Conservation (phyloP, 1,284 basidiomycete species). For the Puccinia triticina region DNA sequence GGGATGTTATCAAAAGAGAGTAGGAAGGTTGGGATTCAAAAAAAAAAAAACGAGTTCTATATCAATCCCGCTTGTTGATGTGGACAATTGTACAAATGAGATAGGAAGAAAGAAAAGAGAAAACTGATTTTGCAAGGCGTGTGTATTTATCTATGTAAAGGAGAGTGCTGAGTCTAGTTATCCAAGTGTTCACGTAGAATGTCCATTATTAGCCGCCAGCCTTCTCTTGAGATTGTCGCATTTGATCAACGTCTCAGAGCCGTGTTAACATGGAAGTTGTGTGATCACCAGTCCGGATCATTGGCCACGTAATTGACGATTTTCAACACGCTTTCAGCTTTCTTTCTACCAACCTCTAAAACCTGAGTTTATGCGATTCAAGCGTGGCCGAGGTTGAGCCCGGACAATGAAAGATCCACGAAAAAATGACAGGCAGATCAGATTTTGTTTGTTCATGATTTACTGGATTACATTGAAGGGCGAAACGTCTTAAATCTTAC, state of each 20-base stretch:
- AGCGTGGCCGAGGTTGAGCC: not conserved
- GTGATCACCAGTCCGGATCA: slow-evolving; percentile 32
- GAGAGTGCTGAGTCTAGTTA: no score
- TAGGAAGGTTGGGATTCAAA: no score
- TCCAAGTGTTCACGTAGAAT: not conserved
- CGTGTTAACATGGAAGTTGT: no score
- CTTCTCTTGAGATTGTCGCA: not conserved
- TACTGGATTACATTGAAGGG: not conserved
- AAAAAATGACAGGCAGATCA: not conserved
- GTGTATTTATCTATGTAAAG: no score
- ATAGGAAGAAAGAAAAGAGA: no score
- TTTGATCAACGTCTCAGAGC: not conserved
- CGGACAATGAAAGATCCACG: not conserved
- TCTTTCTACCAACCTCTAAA: slow-evolving; percentile 36
- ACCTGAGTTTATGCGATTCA: slow-evolving; percentile 11
- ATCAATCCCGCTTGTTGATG: no score
- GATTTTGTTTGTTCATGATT: not conserved
- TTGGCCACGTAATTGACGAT: slow-evolving; percentile 45
- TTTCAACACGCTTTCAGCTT: slow-evolving; percentile 27
- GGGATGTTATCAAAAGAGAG: no score
- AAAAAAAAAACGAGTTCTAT: no score
- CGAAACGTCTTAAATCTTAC: not conserved
- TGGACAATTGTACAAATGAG: no score
- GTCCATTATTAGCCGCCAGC: no score
- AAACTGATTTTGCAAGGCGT: no score